These are phyloP conservation scores for Aspergillus flavus DNA, from an alignment of 2,329 filamentous ascomycete species.

Conservation along the genomic window DNA sequence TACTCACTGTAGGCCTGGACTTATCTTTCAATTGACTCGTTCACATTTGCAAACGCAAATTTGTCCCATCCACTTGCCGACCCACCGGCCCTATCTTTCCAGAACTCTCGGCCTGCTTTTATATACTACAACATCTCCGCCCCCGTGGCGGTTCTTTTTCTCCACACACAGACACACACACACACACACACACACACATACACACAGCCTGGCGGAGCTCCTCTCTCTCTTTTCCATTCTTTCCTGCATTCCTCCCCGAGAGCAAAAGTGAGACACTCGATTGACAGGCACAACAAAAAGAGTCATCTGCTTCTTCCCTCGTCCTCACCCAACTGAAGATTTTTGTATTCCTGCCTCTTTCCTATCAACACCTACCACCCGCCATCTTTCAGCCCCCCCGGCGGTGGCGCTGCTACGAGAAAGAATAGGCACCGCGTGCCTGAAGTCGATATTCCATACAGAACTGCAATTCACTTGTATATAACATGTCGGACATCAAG, in stretches of 20 bases:
- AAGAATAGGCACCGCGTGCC: neutral
- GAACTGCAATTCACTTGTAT: neutral
- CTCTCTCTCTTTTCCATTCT: slow-evolving; percentile 4
- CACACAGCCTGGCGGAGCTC: slow-evolving; percentile 23
- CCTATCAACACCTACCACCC: slow-evolving; percentile 2
- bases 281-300: neutral
- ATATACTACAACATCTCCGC: slow-evolving; percentile 15
- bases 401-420: slow-evolving; percentile 6
- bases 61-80: slow-evolving; percentile 7
- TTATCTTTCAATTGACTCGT: slow-evolving; percentile 9
- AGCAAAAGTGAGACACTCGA: neutral
- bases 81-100: slow-evolving; percentile 17
- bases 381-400: slow-evolving; percentile 3
- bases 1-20: neutral
- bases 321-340: neutral
- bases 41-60: slow-evolving; percentile 15
- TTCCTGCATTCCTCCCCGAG: neutral
- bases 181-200: neutral
- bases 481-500: slow-evolving; percentile 32
- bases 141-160: slow-evolving; percentile 22
- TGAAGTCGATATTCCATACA: neutral
- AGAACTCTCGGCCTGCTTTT: slow-evolving; percentile 17
- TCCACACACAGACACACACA: slow-evolving; percentile 19
- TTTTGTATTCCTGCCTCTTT: neutral
- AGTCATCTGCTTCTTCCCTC: neutral